Evolutionary conservation across 225 moss, liverwort and hornwort species (phyloP), one percentile per base, ranked within the genome.

Genomic region (Physcomitrium patens): DNA sequence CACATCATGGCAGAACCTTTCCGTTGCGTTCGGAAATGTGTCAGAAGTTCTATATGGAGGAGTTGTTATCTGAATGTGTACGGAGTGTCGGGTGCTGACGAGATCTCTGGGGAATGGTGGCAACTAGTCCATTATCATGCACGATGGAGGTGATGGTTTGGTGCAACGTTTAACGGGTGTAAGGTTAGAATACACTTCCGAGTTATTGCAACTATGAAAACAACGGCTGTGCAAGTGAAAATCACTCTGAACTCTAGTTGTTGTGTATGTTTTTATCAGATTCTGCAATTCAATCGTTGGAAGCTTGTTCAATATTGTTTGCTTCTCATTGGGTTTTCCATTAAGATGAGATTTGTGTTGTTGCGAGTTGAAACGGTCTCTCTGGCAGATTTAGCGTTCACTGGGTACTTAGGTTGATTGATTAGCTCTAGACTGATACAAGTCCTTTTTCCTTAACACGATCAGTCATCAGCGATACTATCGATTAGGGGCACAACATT

Each of bases 71-170:
- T 76, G 63, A 79, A 76, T 51, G 79, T 83, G 63, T 68, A 79
- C 72, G 76, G 76, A 55, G 63, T 63, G 42, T 71, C 58, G 31
- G 65, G 77, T n/a, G 64, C 63, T 78, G 77, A 79, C 45, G 72
- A 68, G 53, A 76, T 63, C 31, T 79, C 44, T 24, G 80, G 80
- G 16, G 77, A 84, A 66, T 84, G 80, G 84, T 80, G 84, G 80
- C 80, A 80, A 48, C 69, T 84, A 31, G 80, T 84, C 16, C 77
- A 80, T 47, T 84, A 80, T 74, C 80, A 84, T 80, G 84, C 77
- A 60, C 80, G 80, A 65, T 84, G 84, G 84, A 77, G 84, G 77
- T 84, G 80, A 80, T 73, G 51, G 26, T 27, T 27, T 45, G 42
- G 58, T 75, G 45, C 51, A 23, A 60, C 71, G 64, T 72, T 68